Evolutionary conservation across 768 basidiomycete species (phyloP).

Genomic region (Trametes punicea): DNA sequence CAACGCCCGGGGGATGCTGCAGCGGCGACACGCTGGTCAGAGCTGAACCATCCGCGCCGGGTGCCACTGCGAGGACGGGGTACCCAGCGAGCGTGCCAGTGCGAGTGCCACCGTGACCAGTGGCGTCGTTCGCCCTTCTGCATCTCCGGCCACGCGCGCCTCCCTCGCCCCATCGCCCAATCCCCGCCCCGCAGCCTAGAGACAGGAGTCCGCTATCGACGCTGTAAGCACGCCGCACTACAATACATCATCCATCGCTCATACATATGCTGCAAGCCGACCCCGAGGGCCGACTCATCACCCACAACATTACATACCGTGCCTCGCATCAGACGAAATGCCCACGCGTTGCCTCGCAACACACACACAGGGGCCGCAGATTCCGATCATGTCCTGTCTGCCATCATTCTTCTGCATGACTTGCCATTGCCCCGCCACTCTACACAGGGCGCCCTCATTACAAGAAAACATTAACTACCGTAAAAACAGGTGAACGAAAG

Average conservation of each 20-base stretch:
- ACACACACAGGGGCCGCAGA: too few relatives aligned
- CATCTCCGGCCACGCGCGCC: too few relatives aligned
- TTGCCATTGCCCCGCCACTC: slow-evolving; percentile 3
- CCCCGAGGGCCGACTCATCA: background rate
- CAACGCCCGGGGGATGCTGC: background rate
- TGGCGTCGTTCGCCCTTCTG: background rate
- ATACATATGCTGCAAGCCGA: background rate
- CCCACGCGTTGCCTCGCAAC: too few relatives aligned
- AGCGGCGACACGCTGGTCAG: background rate
- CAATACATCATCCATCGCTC: too few relatives aligned
- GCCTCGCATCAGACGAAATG: too few relatives aligned
- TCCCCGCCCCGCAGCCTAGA: background rate
- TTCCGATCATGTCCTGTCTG: background rate
- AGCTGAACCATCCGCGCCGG: too few relatives aligned
- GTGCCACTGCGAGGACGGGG: too few relatives aligned
- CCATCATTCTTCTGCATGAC: slow-evolving; percentile 11
- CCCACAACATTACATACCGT: too few relatives aligned
- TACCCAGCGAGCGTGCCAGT: background rate
- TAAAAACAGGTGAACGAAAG: slow-evolving; percentile 11
- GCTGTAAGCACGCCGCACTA: background rate
- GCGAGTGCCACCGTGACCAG: background rate
- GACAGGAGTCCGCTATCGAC: background rate
- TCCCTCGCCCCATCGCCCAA: background rate
- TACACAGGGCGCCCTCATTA: slow-evolving; percentile 11
- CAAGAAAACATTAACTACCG: slow-evolving; percentile 20